These are phyloP conservation scores for Metschnikowia chrysomelidarum DNA, from an alignment of 805 yeast genomes.

Conservation along the genomic window DNA sequence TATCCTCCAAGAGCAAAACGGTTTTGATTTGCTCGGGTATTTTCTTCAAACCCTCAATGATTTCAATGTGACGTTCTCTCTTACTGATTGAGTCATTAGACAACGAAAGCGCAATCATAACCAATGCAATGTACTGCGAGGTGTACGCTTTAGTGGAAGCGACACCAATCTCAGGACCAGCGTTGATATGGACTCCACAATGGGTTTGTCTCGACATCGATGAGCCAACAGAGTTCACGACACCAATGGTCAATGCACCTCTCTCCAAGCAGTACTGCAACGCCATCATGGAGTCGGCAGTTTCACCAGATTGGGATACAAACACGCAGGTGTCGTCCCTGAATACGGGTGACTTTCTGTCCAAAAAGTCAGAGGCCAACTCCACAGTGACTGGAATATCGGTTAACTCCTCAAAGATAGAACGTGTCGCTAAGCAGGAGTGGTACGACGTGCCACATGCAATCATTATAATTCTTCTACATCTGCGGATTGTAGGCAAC, in stretches of 20 bases:
- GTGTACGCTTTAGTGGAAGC: slow-evolving; percentile 99
- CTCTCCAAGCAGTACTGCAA: slow-evolving; percentile 93
- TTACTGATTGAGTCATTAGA: slow-evolving; percentile 87
- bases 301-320: slow-evolving; percentile 98
- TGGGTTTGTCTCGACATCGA: slow-evolving; percentile 94
- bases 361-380: slow-evolving; percentile 91
- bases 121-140: slow-evolving; percentile 95
- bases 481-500: slow-evolving; percentile 86
- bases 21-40: slow-evolving; percentile 84
- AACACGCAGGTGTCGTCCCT: slow-evolving; percentile 97
- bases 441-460: slow-evolving; percentile 99
- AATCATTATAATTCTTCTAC: slow-evolving; percentile 94
- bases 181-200: slow-evolving; percentile 99
- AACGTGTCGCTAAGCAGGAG: slow-evolving; percentile 95
- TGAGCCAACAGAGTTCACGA: slow-evolving; percentile 96
- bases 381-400: slow-evolving; percentile 93
- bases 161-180: slow-evolving; percentile 99
- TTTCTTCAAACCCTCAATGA: slow-evolving; percentile 77
- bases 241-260: slow-evolving; percentile 96
- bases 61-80: slow-evolving; percentile 72
- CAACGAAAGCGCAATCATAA: slow-evolving; percentile 93
- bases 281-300: slow-evolving; percentile 96
- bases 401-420: slow-evolving; percentile 93
- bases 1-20: slow-evolving; percentile 69
- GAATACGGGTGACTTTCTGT: slow-evolving; percentile 93